phyloP scores from a whole-genome alignment of 108 stramenopile genomes.

The Nitzschia sp. region DNA sequence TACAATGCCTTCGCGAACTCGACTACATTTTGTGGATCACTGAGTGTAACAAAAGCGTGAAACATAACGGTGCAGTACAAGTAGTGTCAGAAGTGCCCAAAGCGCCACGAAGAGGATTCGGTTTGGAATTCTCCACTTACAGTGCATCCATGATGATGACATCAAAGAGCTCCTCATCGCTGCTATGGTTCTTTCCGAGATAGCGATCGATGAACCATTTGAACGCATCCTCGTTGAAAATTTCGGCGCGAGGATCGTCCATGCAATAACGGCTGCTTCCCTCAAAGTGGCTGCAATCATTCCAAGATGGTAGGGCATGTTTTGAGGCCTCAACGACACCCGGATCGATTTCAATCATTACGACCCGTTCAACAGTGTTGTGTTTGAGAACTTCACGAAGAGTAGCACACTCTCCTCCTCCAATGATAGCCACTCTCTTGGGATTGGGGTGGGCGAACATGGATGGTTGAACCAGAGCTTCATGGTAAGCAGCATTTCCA shows the following conservation, averaged over 20 bases:
- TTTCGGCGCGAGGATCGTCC: conserved; percentile 60
- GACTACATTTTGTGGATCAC: conserved; percentile 44
- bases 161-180: conserved; percentile 44
- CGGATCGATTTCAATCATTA: conserved; percentile 91
- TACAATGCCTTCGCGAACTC: conserved; percentile 57
- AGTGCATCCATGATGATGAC: conserved; percentile 84
- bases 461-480: conserved; percentile 90
- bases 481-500: conserved; percentile 79
- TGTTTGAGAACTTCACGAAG: conserved; percentile 84
- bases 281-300: conserved; percentile 60
- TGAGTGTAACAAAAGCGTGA: not conserved
- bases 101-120: not conserved
- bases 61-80: no score
- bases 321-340: conserved; percentile 64
- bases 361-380: conserved; percentile 70
- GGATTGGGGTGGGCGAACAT: conserved; percentile 80
- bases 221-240: conserved; percentile 53
- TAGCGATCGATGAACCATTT: conserved; percentile 56
- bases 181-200: not conserved
- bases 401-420: conserved; percentile 78
- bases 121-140: conserved; percentile 24
- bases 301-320: conserved; percentile 64
- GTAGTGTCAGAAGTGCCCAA: no score
- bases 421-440: conserved; percentile 61
- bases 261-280: conserved; percentile 55